A percentile compares a stretch with the other conserved stretches of the same genome.
Evolutionary conservation across 2,329 filamentous ascomycete genomes (phyloP).

Genomic region (Pseudogymnoascus sp.): DNA sequence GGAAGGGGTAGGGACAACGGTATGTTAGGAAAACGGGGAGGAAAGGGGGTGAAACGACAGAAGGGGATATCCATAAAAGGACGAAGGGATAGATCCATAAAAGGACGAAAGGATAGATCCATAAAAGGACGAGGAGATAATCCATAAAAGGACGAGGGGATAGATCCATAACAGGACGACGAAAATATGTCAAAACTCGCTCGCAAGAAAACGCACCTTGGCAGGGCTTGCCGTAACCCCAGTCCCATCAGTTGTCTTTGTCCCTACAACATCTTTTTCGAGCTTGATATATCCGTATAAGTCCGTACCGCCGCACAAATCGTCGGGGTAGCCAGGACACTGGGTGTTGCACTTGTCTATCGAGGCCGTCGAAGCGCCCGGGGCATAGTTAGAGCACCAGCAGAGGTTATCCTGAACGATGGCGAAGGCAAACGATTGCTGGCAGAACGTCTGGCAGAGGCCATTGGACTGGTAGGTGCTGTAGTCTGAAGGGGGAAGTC

Average conservation of each 20-base stretch:
- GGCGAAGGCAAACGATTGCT: constrained; percentile 55
- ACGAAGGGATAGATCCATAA: neutral
- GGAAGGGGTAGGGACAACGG: neutral
- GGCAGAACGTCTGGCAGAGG: constrained; percentile 57
- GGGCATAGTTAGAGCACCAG: constrained; percentile 69
- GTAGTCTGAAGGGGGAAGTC: neutral
- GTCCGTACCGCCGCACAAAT: constrained; percentile 57
- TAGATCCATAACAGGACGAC: neutral
- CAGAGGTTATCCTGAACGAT: constrained; percentile 60
- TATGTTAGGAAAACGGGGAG: constrained; percentile 12
- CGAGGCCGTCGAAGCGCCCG: constrained; percentile 39
- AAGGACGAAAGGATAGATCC: constrained; percentile 3
- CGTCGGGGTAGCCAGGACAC: constrained; percentile 64
- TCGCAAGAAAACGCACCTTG: constrained; percentile 7
- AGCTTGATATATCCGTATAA: constrained; percentile 62
- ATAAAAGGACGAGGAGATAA: neutral
- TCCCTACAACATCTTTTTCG: constrained; percentile 50
- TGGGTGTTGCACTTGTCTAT: constrained; percentile 45
- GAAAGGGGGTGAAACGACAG: neutral
- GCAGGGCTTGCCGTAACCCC: neutral
- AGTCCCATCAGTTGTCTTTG: constrained; percentile 28
- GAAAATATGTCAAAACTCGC: neutral
- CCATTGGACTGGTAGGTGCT: constrained; percentile 63
- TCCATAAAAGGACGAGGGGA: neutral
- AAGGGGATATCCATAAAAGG: neutral